These are phyloP conservation scores for Botryosphaeria dothidea DNA, from an alignment of 2,329 filamentous ascomycete genomes.

Conservation along the genomic window DNA sequence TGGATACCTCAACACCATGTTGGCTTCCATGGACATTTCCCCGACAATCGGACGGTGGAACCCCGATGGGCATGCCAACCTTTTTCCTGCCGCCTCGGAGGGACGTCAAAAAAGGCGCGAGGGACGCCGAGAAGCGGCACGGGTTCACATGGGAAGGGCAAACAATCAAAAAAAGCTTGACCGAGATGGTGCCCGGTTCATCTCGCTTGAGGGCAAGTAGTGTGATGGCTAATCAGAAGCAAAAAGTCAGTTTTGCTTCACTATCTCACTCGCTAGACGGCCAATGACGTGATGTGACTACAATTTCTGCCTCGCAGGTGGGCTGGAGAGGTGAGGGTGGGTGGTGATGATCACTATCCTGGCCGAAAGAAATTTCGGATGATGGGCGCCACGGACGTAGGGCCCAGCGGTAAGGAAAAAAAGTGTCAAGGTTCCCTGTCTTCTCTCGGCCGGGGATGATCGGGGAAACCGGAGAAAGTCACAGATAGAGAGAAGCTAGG, in stretches of 20 bases:
- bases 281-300: constrained; percentile 10
- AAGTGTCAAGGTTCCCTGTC: not conserved
- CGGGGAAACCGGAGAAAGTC: constrained; percentile 8
- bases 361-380: not conserved
- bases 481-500: not conserved
- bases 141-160: not conserved
- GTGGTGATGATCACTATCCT: not conserved
- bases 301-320: not conserved
- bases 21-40: not conserved
- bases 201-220: not conserved
- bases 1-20: not conserved
- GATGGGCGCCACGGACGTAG: not conserved
- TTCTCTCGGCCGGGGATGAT: not conserved
- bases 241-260: not conserved
- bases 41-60: not conserved
- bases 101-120: not conserved
- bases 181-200: not conserved
- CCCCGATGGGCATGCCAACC: not conserved
- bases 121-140: not conserved
- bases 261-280: not conserved
- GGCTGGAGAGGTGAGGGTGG: not conserved
- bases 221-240: not conserved
- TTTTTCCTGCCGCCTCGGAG: no score
- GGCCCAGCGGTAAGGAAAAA: not conserved
- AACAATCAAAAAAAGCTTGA: not conserved